Evolutionary conservation across 139 green algal genomes (phyloP), one percentile per base, ranked within the genome.

Genomic region (Micractinium conductrix): DNA sequence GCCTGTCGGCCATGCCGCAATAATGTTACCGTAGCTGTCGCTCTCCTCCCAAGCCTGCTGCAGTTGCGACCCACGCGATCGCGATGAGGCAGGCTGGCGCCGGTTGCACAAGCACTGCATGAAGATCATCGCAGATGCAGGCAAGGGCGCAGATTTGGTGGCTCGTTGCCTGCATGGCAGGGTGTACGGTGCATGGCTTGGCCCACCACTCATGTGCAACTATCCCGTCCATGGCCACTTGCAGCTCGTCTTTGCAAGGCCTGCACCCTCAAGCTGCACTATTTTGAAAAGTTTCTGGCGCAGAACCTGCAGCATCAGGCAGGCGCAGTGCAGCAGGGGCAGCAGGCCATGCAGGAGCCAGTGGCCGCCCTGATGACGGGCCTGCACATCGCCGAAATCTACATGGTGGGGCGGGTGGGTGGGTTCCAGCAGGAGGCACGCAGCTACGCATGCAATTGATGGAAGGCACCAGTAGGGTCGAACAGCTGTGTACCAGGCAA

Each of bases 271-370:
- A 95, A 95, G 71, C 82, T 99, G 42, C 80, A 87, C 44, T 98
- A 94, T 85, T 90, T 98, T 68, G 93, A 97, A 65, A 91, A 91
- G 69, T 74, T 95, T 72, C 85, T 97, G 73, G 72, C 84, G 12
- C 35, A 83, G 4, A 87, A 81, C 50, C 33, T 87, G 24, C 82
- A 88, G 37, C 86, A 90, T 14, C 86, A 90, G 22, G 43, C 87
- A 0, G 38, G 68, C 55, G 35, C 72, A 21, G 55, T 37, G 50
- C 74, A 78, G 69, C 73, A 70, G 33, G 43, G 37, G 22, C 71
- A 38, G 24, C 62, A 58, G 16, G 22, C 70, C 44, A 58, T 48
- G 1, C 58, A 85, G 9, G 89, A 90, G 40, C 81, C 90, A 1
- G 72, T 91, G 21, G 84, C 90, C 1, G 89, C 88, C 5, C 86